Base-by-base conservation (phyloP, 305 asterid genomes). In the Fraxinus sp. region DNA sequence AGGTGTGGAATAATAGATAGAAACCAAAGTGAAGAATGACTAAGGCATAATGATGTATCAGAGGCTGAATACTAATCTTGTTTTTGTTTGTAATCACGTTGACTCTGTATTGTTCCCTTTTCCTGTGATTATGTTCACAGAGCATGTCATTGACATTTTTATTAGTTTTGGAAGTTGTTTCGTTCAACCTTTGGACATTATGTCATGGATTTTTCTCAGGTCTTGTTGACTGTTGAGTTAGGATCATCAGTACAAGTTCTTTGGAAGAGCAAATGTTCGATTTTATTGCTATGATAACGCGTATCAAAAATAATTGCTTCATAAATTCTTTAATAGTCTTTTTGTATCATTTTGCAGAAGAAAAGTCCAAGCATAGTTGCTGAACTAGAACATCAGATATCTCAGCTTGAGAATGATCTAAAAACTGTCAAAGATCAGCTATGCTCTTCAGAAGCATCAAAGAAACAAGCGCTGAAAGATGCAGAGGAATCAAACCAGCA, bases 361-460 rank as follows among this genome's bases (percentile, higher is more conserved):
- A 91, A 89, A 89, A 84, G 78, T 6, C 84, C 90, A 3, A 88
- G 86, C 81, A 90, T 83, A 86, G 94, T 89, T 84, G 80, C 90
- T 33, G 97, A 95, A 46, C 93, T 93, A 37, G 98, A 97, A 89
- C 81, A 87, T 66, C 96, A 91, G 89, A 86, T 97, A 64, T 89
- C 94, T 81, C 91, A 88, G 86, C 98, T 95, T 16, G 94, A 95
- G 88, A 88, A 88, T 79, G 99, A 97, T 83, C 95, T 97, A 78
- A 86, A 92, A 84, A 86, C 41, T 43, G 94, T 91, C n/a, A 92
- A 92, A 87, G 96, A 93, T 83, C 93, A 92, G 52, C 85, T 97
- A 73, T 86, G 86, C 88, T 90, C 94, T 39, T 87, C 98, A 0
- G 98, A 97, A 88, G 90, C 90, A 32, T 83, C 83, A 86, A 92